A percentile compares a stretch with the other conserved stretches of the same genome.
phyloP scores from a whole-genome alignment of 2,329 filamentous ascomycete genomes.

The Tolypocladium tropicale region DNA sequence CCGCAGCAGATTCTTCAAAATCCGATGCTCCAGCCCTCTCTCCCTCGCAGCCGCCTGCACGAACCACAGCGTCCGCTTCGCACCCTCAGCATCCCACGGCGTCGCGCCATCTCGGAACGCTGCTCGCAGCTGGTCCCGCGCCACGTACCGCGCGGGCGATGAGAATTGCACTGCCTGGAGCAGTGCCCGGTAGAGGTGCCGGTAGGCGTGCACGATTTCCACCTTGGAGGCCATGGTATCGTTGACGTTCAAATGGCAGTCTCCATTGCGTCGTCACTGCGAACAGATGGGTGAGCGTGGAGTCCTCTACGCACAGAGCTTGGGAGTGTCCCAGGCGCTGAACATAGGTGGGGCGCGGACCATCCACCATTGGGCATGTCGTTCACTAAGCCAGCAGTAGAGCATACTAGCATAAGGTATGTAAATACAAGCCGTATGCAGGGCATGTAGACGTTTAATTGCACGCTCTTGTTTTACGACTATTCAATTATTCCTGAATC shows the following conservation, averaged over 20 bases:
- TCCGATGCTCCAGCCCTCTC: slow-evolving; percentile 59
- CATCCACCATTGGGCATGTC: background rate
- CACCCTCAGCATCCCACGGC: slow-evolving; percentile 37
- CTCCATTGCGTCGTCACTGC: background rate
- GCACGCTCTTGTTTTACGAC: background rate
- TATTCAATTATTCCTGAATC: background rate
- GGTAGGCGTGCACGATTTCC: slow-evolving; percentile 55
- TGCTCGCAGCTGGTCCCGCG: slow-evolving; percentile 47
- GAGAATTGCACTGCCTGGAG: slow-evolving; percentile 66
- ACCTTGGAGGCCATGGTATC: slow-evolving; percentile 13
- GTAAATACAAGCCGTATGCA: background rate
- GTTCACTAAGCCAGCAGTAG: background rate
- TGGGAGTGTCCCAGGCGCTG: too few species aligned
- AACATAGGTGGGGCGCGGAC: background rate
- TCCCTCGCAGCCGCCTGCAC: slow-evolving; percentile 52
- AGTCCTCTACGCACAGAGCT: too few species aligned
- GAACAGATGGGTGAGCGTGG: background rate
- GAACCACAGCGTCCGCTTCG: slow-evolving; percentile 61
- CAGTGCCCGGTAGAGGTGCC: slow-evolving; percentile 54
- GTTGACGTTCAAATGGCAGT: background rate
- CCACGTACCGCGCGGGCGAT: slow-evolving; percentile 53
- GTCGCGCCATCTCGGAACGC: slow-evolving; percentile 39
- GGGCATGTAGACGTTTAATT: background rate
- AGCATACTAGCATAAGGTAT: background rate
- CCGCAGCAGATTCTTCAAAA: slow-evolving; percentile 57